These are phyloP conservation scores for Thelephora ganbajun DNA, from an alignment of 768 basidiomycete genomes.

Conservation along the genomic window DNA sequence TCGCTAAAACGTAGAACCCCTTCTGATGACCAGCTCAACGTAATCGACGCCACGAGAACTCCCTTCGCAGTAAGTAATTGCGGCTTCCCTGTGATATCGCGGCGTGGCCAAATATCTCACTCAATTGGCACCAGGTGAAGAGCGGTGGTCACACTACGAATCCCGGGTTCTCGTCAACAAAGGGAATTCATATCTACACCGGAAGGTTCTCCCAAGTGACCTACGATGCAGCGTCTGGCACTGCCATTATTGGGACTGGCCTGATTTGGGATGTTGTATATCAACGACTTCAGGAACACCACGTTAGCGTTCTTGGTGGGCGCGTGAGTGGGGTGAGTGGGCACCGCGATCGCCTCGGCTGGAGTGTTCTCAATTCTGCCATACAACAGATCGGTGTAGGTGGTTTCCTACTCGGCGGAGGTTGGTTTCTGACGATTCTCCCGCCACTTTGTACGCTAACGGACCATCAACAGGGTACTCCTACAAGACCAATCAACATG, in stretches of 20 bases:
- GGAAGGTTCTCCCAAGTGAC: conserved; percentile 5
- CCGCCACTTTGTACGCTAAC: too few relatives aligned
- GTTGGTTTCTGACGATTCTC: too few relatives aligned
- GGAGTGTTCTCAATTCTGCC: too few relatives aligned
- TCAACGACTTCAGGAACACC: conserved; percentile 6
- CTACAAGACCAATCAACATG: conserved; percentile 16
- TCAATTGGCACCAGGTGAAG: conserved; percentile 8
- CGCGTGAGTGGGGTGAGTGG: conserved; percentile 10
- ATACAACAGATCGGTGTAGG: conserved; percentile 10
- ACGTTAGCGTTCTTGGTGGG: conserved; percentile 10
- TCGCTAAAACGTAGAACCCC: too few relatives aligned
- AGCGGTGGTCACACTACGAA: conserved; percentile 11
- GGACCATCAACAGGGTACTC: conserved; percentile 20
- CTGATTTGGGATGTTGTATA: conserved; percentile 5
- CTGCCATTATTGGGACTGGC: conserved; percentile 8
- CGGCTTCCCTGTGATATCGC: too few relatives aligned
- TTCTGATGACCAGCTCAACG: too few relatives aligned
- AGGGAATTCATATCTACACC: conserved; percentile 12
- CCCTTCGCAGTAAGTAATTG: too few relatives aligned
- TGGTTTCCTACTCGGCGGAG: neutral
- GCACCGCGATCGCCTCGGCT: too few relatives aligned
- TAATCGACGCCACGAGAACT: too few relatives aligned
- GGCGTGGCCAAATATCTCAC: neutral
- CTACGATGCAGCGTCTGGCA: neutral
- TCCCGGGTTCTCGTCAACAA: conserved; percentile 12